These are phyloP conservation scores for Geotrichum europaeum DNA, from an alignment of 1,139 yeast genomes.

Conservation along the genomic window DNA sequence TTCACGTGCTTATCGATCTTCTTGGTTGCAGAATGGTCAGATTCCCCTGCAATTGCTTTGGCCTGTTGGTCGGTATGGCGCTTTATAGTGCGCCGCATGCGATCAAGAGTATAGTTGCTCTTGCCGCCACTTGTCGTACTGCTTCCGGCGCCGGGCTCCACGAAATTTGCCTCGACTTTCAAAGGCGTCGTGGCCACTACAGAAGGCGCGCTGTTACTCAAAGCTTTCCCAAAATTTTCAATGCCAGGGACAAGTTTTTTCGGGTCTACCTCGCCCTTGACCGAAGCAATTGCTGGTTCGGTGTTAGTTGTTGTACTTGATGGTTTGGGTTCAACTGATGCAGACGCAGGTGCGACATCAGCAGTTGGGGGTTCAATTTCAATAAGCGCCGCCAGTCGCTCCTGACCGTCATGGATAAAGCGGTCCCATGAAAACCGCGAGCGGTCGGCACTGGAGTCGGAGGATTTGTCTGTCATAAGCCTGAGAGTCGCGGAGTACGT, in stretches of 20 bases:
- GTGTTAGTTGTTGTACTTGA: not conserved
- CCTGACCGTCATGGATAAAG: conserved; percentile 14
- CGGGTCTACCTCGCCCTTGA: not conserved
- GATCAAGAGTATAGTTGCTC: conserved; percentile 1
- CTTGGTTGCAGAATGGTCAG: not conserved
- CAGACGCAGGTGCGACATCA: not conserved
- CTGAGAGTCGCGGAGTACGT: not conserved
- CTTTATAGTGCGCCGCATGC: conserved; percentile 7
- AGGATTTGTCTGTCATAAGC: not conserved
- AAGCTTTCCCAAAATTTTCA: not conserved
- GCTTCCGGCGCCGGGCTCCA: not conserved
- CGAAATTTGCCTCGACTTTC: not conserved
- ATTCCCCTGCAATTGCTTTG: not conserved
- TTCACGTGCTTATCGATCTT: not conserved
- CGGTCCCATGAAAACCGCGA: conserved; percentile 16
- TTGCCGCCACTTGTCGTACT: not conserved
- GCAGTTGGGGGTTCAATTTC: conserved; percentile 1
- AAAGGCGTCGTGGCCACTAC: not conserved
- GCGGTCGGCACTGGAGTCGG: not conserved
- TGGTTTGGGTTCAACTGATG: not conserved
- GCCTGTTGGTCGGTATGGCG: not conserved
- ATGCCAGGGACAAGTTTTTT: not conserved
- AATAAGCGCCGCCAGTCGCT: conserved; percentile 8
- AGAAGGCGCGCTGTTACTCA: not conserved
- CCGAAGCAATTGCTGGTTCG: not conserved